Conservation (phyloP, 169 alveolate species). For the Cryptosporidium andersoni region DNA sequence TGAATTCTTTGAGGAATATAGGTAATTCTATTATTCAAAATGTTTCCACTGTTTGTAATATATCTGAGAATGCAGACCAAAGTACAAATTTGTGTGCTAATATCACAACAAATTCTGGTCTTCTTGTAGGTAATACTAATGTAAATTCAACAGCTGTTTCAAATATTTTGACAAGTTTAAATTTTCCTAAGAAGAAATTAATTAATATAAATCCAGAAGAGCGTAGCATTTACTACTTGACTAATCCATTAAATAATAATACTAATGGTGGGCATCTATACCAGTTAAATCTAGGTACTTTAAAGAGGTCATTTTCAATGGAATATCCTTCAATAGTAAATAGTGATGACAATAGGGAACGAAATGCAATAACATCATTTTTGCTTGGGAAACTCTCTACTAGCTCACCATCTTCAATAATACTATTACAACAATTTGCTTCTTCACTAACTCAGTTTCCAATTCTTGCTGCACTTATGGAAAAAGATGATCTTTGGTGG, state of each 20-base stretch:
- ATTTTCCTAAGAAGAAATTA: too few relatives aligned
- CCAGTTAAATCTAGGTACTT: too few relatives aligned
- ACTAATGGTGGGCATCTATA: too few relatives aligned
- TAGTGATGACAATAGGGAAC: slow-evolving; percentile 27
- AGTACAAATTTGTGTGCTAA: too few relatives aligned
- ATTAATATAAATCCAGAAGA: too few relatives aligned
- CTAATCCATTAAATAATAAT: too few relatives aligned
- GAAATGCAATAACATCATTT: slow-evolving; percentile 13
- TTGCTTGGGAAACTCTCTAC: slow-evolving; percentile 24
- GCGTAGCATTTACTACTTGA: too few relatives aligned
- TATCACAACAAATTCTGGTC: too few relatives aligned
- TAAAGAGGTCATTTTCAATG: slow-evolving; percentile 61
- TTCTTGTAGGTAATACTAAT: too few relatives aligned
- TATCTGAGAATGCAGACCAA: too few relatives aligned
- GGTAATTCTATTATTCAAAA: background rate
- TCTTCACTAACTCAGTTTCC: background rate
- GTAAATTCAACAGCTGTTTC: too few relatives aligned
- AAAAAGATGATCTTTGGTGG: slow-evolving; percentile 70
- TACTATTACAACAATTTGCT: background rate
- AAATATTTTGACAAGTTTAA: too few relatives aligned
- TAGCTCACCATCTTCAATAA: slow-evolving; percentile 23
- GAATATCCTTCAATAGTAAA: slow-evolving; percentile 18
- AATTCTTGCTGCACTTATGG: slow-evolving; percentile 14
- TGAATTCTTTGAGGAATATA: slow-evolving; percentile 26
- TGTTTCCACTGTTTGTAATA: background rate